Evolutionary conservation across 768 basidiomycete species (phyloP).

Genomic region (Boletus barrowsii): DNA sequence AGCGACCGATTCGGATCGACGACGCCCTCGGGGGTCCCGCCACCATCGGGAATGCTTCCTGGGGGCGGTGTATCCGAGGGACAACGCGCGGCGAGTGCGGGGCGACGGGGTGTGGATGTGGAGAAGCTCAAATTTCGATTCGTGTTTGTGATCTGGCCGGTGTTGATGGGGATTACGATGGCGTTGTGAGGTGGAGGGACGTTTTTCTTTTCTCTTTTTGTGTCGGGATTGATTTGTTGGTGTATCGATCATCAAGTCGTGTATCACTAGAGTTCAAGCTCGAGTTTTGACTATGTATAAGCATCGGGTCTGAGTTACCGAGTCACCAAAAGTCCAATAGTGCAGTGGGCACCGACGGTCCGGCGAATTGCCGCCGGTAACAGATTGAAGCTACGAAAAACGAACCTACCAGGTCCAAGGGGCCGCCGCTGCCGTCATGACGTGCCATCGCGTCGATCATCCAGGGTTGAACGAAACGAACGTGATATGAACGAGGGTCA

Average conservation of each 20-base stretch:
- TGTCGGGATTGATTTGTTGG: not conserved
- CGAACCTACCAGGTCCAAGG: too few species aligned
- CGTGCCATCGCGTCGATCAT: not conserved
- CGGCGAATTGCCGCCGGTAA: too few species aligned
- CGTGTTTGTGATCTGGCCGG: constrained; percentile 54
- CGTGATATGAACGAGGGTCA: not conserved
- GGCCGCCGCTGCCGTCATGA: not conserved
- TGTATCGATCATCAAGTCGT: not conserved
- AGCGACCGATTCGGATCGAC: constrained; percentile 1
- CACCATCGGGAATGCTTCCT: constrained; percentile 10
- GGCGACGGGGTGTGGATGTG: constrained; percentile 25
- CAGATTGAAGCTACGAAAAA: too few species aligned
- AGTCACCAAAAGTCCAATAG: too few species aligned
- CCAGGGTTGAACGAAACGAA: not conserved
- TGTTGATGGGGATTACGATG: constrained; percentile 54
- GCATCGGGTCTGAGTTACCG: too few species aligned
- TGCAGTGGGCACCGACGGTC: too few species aligned
- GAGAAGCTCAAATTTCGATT: constrained; percentile 44
- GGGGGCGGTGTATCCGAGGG: not conserved
- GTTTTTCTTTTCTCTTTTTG: not conserved
- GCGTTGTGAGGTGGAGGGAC: constrained; percentile 36
- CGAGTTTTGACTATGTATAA: too few species aligned
- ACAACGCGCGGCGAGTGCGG: constrained; percentile 18
- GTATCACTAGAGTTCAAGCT: too few species aligned
- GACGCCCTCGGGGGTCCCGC: constrained; percentile 2